Conservation (phyloP, 1,284 basidiomycete species). For the Ceratobasidium sp. region DNA sequence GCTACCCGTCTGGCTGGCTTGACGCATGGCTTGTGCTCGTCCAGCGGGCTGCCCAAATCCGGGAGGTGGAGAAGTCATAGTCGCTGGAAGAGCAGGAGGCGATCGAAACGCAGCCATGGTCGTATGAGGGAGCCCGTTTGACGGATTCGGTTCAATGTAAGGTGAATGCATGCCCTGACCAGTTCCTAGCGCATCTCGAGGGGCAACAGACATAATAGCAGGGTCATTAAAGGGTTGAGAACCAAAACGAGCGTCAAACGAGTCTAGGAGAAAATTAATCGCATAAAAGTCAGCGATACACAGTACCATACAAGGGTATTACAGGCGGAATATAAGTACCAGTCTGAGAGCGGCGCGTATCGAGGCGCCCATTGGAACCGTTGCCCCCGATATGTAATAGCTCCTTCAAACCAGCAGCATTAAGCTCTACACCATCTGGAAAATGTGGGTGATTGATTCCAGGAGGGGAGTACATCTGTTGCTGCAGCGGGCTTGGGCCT, state of each 20-base stretch:
- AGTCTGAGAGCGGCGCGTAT: conserved; percentile 43
- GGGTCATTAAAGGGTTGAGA: conserved; percentile 75
- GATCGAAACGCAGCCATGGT: conserved; percentile 10
- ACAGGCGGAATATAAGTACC: conserved; percentile 47
- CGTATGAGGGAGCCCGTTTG: not conserved
- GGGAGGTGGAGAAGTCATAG: conserved; percentile 60
- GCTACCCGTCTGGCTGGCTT: conserved; percentile 30
- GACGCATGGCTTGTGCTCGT: conserved; percentile 16
- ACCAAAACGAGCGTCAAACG: conserved; percentile 57
- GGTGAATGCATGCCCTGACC: conserved; percentile 66
- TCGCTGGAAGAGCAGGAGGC: conserved; percentile 61
- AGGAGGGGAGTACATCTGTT: conserved; percentile 41
- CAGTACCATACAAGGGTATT: conserved; percentile 61
- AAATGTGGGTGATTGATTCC: conserved; percentile 35
- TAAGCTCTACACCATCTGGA: conserved; percentile 37
- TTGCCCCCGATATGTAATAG: conserved; percentile 48
- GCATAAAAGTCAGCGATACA: conserved; percentile 67
- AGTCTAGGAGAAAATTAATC: conserved; percentile 56
- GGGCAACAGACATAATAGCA: conserved; percentile 77
- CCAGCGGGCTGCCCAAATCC: conserved; percentile 44
- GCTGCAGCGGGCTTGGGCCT: conserved; percentile 36
- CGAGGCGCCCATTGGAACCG: conserved; percentile 33
- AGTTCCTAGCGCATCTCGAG: conserved; percentile 53
- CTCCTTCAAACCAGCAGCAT: conserved; percentile 48
- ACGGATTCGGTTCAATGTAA: conserved; percentile 8